Conservation (phyloP, 176 grass and related monocot species). For the Triticum urartu region DNA sequence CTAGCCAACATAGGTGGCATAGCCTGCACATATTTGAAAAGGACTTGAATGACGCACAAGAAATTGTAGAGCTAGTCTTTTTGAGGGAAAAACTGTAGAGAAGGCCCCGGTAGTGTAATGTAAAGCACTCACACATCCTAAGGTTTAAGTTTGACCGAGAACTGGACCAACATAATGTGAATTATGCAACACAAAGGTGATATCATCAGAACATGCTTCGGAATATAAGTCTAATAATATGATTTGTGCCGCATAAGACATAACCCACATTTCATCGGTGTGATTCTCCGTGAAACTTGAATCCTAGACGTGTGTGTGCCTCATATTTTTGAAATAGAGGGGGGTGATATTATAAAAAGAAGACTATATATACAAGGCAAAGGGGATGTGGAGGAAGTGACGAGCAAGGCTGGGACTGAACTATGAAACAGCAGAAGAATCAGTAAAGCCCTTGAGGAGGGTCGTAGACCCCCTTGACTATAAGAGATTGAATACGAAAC, state of each 20-base stretch:
- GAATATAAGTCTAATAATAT: neutral
- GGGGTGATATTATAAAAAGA: neutral
- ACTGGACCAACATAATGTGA: neutral
- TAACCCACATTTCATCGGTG: neutral
- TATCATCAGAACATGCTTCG: neutral
- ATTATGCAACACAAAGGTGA: neutral
- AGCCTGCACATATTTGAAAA: neutral
- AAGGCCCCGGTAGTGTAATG: neutral
- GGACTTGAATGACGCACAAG: neutral
- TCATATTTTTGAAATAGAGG: neutral
- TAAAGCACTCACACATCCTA: neutral
- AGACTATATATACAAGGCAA: neutral
- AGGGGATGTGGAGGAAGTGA: neutral
- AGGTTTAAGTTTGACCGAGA: neutral
- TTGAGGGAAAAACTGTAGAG: neutral
- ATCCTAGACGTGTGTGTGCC: neutral
- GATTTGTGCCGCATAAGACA: neutral
- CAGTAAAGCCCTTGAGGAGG: neutral
- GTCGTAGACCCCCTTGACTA: neutral
- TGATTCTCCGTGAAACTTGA: neutral
- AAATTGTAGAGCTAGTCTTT: neutral
- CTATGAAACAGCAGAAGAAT: conserved; percentile 5
- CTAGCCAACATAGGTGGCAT: neutral
- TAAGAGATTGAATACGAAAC: neutral
- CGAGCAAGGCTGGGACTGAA: neutral